Evolutionary conservation across 106 monocot species (phyloP), one percentile per base, ranked within the genome.

Genomic region (Acorus gramineus): DNA sequence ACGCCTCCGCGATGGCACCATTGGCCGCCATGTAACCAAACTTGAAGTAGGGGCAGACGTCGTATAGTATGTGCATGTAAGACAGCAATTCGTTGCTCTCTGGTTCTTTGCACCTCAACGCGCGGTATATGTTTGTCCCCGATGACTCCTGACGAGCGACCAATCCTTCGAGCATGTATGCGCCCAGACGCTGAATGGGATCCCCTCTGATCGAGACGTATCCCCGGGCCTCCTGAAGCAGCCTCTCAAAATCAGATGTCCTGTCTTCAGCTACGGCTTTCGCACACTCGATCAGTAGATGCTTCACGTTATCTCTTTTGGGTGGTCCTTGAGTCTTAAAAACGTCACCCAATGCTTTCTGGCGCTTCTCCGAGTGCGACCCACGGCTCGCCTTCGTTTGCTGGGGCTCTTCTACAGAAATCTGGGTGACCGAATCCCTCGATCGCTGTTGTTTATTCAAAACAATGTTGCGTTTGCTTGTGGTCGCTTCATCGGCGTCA

Each of bases 161-260:
- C 14, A 93, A 72, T 6, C 85, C 88, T 79, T 93, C 93, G 0
- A 88, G 56, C 72, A 93, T 78, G 67, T 93, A 88, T 13, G 85
- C 89, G 28, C 93, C 93, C 0, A 93, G 77, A 1, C 93, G 82
- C 62, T 88, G 93, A 47, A 83, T 65, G 2, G 93, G 85, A 4
- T 83, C 80, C 2, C 93, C 93, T 10, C 45, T 81, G 51, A 93
- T 79, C 44, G 85, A 80, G 8, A 89, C 76, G 4, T 46, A 14
- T 11, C 9, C 44, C n/a, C 67, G 66, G 9, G 76, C 71, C 53
- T 84, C 66, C 58, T 80, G 12, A 8, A 66, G 81, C 4, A 84
- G 68, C 7, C 42, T 10, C 4, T 69, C 54, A 55, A 84, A 90
- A 11, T 82, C 79, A 6, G 55, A 68, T 13, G 74, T 66, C 44